Evolutionary conservation across 2,329 filamentous ascomycete species (phyloP).

Genomic region (Neospermospora avenae): DNA sequence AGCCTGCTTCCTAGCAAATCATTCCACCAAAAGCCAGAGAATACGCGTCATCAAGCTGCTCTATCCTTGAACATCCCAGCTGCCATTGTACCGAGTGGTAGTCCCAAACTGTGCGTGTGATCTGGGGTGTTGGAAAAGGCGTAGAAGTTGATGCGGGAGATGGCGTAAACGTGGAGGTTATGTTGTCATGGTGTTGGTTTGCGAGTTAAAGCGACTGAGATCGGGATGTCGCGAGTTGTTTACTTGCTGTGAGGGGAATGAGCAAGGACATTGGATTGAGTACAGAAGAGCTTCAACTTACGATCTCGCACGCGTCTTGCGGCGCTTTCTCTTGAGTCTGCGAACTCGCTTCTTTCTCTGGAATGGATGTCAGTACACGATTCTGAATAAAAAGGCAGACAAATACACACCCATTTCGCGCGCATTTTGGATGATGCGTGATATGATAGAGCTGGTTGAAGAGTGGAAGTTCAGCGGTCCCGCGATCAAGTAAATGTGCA

Average conservation of each 20-base stretch:
- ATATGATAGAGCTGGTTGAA: slow-evolving; percentile 15
- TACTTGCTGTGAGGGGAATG: slow-evolving; percentile 39
- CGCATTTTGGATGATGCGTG: slow-evolving; percentile 5
- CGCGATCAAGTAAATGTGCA: background rate
- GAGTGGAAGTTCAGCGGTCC: background rate
- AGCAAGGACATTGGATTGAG: slow-evolving; percentile 12
- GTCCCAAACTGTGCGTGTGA: slow-evolving; percentile 29
- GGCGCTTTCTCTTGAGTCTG: slow-evolving; percentile 99
- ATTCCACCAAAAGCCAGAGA: slow-evolving; percentile 36
- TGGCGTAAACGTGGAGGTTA: slow-evolving; percentile 33
- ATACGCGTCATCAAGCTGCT: slow-evolving; percentile 35
- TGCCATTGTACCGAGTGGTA: slow-evolving; percentile 32
- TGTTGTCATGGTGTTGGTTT: slow-evolving; percentile 38
- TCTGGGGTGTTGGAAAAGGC: slow-evolving; percentile 36
- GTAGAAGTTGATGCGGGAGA: slow-evolving; percentile 37
- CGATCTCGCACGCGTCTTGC: slow-evolving; percentile 99
- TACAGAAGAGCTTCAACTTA: slow-evolving; percentile 50
- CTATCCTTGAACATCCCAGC: slow-evolving; percentile 36
- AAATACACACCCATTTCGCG: too few relatives aligned
- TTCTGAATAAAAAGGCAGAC: background rate
- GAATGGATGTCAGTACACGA: slow-evolving; percentile 78
- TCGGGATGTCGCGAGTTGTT: slow-evolving; percentile 42
- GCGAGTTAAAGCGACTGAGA: slow-evolving; percentile 38
- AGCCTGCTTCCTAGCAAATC: slow-evolving; percentile 33
- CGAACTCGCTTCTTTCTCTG: slow-evolving; percentile 99